Conservation (phyloP, 495 filamentous ascomycete species). For the Friedmanniomyces endolithicus region DNA sequence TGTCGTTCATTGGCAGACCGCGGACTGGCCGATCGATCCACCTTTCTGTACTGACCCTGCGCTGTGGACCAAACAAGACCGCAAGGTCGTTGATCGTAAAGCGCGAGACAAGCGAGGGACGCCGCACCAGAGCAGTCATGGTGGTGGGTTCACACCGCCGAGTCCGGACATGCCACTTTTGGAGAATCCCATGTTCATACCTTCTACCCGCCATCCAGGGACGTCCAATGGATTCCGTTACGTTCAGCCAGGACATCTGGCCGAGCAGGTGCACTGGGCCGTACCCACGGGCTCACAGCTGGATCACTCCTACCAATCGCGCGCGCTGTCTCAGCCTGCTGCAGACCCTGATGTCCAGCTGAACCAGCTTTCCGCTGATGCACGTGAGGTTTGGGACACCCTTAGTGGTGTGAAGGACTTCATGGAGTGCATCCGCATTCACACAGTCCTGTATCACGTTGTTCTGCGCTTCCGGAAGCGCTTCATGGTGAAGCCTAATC, state of each 20-base stretch:
- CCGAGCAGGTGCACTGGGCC: background rate
- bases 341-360: slow-evolving; percentile 3
- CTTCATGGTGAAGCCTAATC: slow-evolving; percentile 43
- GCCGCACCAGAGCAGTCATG: background rate
- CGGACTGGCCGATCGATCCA: slow-evolving; percentile 63
- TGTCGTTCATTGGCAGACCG: slow-evolving; percentile 57
- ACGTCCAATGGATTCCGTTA: background rate
- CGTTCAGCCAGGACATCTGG: background rate
- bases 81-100: slow-evolving; percentile 1
- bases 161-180: background rate
- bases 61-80: slow-evolving; percentile 15
- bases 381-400: slow-evolving; percentile 50
- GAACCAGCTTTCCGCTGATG: slow-evolving; percentile 37
- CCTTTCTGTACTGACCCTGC: slow-evolving; percentile 50
- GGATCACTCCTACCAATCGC: background rate
- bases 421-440: slow-evolving; percentile 48
- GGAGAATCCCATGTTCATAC: slow-evolving; percentile 7
- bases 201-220: no score
- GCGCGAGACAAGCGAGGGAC: background rate
- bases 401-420: slow-evolving; percentile 50
- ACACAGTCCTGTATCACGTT: slow-evolving; percentile 51
- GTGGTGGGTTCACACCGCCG: background rate
- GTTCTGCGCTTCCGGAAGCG: slow-evolving; percentile 40
- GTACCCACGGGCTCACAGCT: background rate
- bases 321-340: background rate